phyloP scores from a whole-genome alignment of 2,329 filamentous ascomycete species.

The Canariomyces notabilis region DNA sequence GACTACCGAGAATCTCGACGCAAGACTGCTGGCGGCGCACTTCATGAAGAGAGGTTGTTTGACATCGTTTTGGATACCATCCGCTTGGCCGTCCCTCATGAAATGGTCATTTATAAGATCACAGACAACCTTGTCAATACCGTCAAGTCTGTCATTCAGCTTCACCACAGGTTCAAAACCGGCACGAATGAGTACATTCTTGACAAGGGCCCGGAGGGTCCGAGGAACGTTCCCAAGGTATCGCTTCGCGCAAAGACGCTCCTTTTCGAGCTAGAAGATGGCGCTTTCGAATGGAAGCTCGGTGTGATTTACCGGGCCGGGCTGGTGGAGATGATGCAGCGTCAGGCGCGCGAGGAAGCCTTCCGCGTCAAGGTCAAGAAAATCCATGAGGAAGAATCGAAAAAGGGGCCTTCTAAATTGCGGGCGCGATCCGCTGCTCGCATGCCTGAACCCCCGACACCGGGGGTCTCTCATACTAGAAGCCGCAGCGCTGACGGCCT shows the following conservation, averaged over 20 bases:
- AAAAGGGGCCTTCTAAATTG: conserved; percentile 47
- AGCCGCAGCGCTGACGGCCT: conserved; percentile 53
- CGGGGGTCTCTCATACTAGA: conserved; percentile 37
- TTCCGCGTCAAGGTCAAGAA: conserved; percentile 84
- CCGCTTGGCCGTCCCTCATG: conserved; percentile 82
- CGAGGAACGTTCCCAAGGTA: conserved; percentile 81
- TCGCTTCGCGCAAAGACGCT: conserved; percentile 77
- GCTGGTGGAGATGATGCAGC: conserved; percentile 81
- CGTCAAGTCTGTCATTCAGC: conserved; percentile 78
- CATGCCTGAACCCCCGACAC: conserved; percentile 32
- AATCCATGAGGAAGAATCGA: conserved; percentile 65
- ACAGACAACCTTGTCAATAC: conserved; percentile 92
- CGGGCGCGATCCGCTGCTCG: conserved; percentile 51
- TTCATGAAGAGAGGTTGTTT: conserved; percentile 72
- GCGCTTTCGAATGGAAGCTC: conserved; percentile 95
- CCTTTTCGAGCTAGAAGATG: conserved; percentile 90
- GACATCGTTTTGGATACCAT: conserved; percentile 83
- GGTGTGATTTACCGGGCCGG: conserved; percentile 90
- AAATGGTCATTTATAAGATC: conserved; percentile 81
- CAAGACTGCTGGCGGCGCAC: conserved; percentile 54
- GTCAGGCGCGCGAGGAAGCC: conserved; percentile 83
- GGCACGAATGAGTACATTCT: conserved; percentile 84
- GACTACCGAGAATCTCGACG: conserved; percentile 74
- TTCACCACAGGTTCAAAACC: conserved; percentile 89
- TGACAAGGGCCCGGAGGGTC: conserved; percentile 76